phyloP scores from a whole-genome alignment of 495 filamentous ascomycete genomes.

The Pyrenula aspistea region DNA sequence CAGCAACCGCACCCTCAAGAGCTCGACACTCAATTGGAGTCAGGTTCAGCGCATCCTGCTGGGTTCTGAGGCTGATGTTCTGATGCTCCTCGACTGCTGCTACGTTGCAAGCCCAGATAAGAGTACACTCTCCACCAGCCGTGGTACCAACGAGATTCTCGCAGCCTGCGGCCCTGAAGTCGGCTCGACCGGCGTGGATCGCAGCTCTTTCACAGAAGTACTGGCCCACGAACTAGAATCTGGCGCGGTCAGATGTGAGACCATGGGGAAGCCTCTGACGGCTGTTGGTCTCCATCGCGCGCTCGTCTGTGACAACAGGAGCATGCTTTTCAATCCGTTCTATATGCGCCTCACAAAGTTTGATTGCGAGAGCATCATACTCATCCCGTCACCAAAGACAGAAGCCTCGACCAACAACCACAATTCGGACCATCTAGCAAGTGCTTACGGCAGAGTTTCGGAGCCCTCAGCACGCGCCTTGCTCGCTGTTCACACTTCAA shows the following conservation, averaged over 20 bases:
- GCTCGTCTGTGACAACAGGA: neutral
- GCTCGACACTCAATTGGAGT: neutral
- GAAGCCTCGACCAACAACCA: neutral
- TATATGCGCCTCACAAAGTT: neutral
- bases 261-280: neutral
- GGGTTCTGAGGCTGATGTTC: neutral
- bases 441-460: neutral
- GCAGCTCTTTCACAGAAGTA: neutral
- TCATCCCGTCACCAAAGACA: neutral
- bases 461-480: neutral
- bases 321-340: neutral
- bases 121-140: neutral
- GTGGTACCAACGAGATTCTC: neutral
- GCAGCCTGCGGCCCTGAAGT: neutral
- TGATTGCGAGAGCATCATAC: neutral
- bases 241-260: neutral
- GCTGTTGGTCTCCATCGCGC: neutral
- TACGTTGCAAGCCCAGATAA: neutral
- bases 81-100: conserved; percentile 1
- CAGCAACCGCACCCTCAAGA: neutral
- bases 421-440: neutral
- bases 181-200: neutral
- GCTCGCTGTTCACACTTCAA: neutral
- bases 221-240: neutral
- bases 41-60: neutral